A percentile compares a stretch with the other conserved stretches of the same genome.
These are phyloP conservation scores for Cercophora sp. DNA, from an alignment of 495 filamentous ascomycete genomes.

Conservation along the genomic window DNA sequence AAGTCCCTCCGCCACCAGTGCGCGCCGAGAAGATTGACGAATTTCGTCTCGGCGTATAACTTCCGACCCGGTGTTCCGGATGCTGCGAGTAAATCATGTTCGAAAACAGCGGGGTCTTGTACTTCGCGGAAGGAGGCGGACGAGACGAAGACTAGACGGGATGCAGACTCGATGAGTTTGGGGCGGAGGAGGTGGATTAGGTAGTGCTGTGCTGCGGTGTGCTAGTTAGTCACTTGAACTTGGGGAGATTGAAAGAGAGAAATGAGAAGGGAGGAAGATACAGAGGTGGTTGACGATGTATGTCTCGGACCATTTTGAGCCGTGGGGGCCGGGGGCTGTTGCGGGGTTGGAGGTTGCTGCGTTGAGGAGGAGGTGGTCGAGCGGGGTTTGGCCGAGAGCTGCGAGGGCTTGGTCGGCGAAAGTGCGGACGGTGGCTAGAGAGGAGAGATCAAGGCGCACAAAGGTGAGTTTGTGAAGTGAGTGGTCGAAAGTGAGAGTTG, in stretches of 20 bases:
- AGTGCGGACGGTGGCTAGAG: constrained; percentile 30
- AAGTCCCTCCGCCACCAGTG: constrained; percentile 50
- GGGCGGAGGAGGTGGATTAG: not conserved
- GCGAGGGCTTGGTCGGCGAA: constrained; percentile 35
- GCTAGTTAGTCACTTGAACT: no score
- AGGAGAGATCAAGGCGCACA: constrained; percentile 39
- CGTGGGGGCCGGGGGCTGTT: constrained; percentile 23
- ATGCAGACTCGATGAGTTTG: not conserved
- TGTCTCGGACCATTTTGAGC: constrained; percentile 37
- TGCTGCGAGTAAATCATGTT: constrained; percentile 28
- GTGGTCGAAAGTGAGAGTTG: constrained; percentile 30
- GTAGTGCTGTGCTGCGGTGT: not conserved
- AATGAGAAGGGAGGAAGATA: no score
- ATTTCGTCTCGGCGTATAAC: constrained; percentile 38
- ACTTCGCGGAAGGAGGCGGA: constrained; percentile 35
- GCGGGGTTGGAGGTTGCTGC: constrained; percentile 28
- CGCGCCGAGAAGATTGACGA: constrained; percentile 39
- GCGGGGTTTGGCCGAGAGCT: constrained; percentile 28
- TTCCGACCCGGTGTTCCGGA: constrained; percentile 18
- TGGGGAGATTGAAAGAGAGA: no score
- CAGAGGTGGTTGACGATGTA: constrained; percentile 45
- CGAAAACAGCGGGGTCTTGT: constrained; percentile 26
- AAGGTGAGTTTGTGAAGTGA: constrained; percentile 35
- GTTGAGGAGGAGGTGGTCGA: constrained; percentile 44
- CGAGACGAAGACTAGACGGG: constrained; percentile 41